A percentile compares a stretch with the other conserved stretches of the same genome.
These are phyloP conservation scores for Leptographium galeiforme DNA, from an alignment of 2,329 filamentous ascomycete species.

Conservation along the genomic window DNA sequence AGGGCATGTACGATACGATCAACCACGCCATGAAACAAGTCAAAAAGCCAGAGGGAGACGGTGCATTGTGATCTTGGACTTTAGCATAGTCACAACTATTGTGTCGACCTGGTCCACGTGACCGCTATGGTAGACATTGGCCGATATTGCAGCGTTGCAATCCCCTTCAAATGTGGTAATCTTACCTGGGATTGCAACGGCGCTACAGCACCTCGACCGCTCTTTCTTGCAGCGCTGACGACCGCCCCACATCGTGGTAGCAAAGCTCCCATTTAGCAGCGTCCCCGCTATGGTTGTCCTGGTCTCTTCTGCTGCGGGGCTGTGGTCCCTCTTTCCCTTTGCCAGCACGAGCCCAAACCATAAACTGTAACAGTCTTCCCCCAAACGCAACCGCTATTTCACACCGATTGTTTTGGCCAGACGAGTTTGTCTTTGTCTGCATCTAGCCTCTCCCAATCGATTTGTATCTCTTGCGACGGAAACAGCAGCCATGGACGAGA, in stretches of 20 bases:
- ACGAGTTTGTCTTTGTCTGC: neutral
- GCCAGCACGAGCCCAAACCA: neutral
- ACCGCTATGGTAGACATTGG: too few relatives aligned
- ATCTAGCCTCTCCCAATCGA: neutral
- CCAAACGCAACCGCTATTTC: neutral
- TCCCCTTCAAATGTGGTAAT: neutral
- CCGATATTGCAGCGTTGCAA: too few relatives aligned
- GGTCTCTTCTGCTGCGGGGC: neutral
- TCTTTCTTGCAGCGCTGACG: neutral
- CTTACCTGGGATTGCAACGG: neutral
- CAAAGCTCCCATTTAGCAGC: neutral
- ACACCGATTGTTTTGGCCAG: slow-evolving; percentile 2
- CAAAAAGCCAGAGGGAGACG: neutral
- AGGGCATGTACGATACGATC: neutral
- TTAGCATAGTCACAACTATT: neutral
- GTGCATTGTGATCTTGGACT: neutral
- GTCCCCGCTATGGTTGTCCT: neutral
- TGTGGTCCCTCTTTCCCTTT: neutral
- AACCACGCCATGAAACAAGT: neutral
- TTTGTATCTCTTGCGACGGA: neutral
- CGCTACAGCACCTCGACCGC: neutral
- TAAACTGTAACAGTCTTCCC: neutral
- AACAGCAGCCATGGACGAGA: slow-evolving; percentile 68
- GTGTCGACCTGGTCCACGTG: too few relatives aligned
- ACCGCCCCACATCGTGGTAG: neutral